Percentiles rank a stretch among this genome's conserved stretches.
phyloP scores from a whole-genome alignment of 2,329 filamentous ascomycete species.

The Ploettnerulaceae sp. region DNA sequence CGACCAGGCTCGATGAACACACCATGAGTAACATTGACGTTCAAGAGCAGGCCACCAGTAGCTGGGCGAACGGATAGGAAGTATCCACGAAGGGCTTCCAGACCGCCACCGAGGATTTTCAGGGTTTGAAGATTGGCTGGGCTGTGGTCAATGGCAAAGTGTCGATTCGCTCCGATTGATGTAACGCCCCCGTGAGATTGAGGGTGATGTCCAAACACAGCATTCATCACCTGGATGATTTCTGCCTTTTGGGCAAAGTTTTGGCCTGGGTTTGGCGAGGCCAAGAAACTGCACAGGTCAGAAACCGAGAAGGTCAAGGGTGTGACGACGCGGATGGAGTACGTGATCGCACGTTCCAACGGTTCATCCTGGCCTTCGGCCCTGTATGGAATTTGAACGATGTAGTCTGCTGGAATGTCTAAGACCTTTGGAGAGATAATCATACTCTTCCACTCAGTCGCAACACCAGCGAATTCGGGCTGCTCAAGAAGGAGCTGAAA shows the following conservation, averaged over 20 bases:
- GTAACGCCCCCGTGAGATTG: constrained; percentile 34
- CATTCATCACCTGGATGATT: constrained; percentile 53
- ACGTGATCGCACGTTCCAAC: constrained; percentile 15
- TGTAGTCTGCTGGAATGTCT: constrained; percentile 16
- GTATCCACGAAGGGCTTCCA: constrained; percentile 56
- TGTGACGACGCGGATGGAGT: constrained; percentile 21
- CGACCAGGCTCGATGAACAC: constrained; percentile 50
- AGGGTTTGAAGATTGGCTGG: constrained; percentile 24
- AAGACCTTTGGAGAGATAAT: constrained; percentile 25
- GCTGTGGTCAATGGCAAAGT: constrained; percentile 40
- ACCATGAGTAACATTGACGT: constrained; percentile 56
- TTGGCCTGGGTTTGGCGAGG: constrained; percentile 12
- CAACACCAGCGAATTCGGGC: constrained; percentile 27
- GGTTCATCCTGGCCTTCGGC: constrained; percentile 30
- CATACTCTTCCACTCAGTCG: constrained; percentile 30
- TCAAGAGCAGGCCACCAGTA: constrained; percentile 53
- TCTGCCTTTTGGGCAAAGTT: constrained; percentile 39
- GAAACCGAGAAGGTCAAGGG: constrained; percentile 22
- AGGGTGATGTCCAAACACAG: constrained; percentile 49
- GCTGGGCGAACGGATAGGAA: constrained; percentile 57
- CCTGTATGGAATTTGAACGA: constrained; percentile 22
- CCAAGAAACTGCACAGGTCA: constrained; percentile 22
- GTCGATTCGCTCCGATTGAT: constrained; percentile 41
- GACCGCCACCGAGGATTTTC: constrained; percentile 43
- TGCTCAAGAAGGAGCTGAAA: constrained; percentile 31